Conservation (phyloP, 2,329 filamentous ascomycete genomes). For the Trichoderma asperellum region DNA sequence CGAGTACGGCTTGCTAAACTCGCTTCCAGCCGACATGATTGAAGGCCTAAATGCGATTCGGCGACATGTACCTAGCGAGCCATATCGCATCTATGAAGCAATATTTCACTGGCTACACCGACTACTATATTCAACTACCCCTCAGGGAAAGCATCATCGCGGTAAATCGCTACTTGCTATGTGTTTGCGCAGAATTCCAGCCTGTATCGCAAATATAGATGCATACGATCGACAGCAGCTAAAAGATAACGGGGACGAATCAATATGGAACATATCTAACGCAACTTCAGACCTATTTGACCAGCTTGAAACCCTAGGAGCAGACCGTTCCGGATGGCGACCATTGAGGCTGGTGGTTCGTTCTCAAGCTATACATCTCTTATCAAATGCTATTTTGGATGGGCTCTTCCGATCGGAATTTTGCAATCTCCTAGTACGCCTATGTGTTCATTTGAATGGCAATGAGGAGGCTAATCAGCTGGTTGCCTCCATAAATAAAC, state of each 20-base stretch:
- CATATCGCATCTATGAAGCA: conserved; percentile 41
- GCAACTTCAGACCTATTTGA: conserved; percentile 41
- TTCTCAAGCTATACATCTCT: conserved; percentile 39
- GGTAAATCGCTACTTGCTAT: conserved; percentile 44
- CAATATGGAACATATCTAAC: conserved; percentile 37
- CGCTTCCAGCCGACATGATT: conserved; percentile 29
- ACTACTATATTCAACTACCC: conserved; percentile 38
- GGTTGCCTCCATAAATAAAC: conserved; percentile 30
- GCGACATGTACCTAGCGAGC: conserved; percentile 32
- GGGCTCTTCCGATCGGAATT: conserved; percentile 39
- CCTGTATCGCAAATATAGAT: conserved; percentile 40
- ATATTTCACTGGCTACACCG: conserved; percentile 41
- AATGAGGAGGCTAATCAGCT: conserved; percentile 38
- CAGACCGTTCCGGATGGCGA: conserved; percentile 39
- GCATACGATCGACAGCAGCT: conserved; percentile 39
- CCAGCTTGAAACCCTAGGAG: conserved; percentile 43
- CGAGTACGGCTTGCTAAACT: conserved; percentile 2
- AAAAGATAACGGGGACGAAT: conserved; percentile 34
- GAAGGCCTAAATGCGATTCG: conserved; percentile 36
- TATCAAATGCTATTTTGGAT: conserved; percentile 39
- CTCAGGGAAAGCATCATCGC: conserved; percentile 32
- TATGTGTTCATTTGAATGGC: conserved; percentile 38
- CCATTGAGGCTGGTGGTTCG: conserved; percentile 42
- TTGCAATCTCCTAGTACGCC: conserved; percentile 37
- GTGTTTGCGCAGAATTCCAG: conserved; percentile 42